A percentile compares a stretch with the other conserved stretches of the same genome.
phyloP scores from a whole-genome alignment of 148 eudicot species.

The Amaranthus palmeri region DNA sequence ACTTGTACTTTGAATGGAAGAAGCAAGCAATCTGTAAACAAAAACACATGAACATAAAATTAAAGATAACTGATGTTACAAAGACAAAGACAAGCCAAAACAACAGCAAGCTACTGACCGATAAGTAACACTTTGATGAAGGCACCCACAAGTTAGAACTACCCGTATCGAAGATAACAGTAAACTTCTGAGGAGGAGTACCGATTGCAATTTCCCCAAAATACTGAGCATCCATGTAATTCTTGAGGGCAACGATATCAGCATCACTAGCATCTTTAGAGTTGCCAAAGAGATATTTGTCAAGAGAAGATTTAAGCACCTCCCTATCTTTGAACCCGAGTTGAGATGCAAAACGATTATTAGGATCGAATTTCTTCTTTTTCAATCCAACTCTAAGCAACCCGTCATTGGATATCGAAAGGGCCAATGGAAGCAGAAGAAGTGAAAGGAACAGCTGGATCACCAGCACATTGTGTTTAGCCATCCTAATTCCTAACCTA shows the following conservation, averaged over 20 bases:
- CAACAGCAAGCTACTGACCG: constrained; percentile 52
- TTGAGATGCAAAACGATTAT: constrained; percentile 42
- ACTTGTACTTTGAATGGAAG: constrained; percentile 68
- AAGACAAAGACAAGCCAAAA: not conserved
- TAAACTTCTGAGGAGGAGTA: constrained; percentile 87
- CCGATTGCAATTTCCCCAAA: constrained; percentile 92
- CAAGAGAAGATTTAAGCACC: constrained; percentile 30
- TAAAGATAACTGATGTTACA: not conserved
- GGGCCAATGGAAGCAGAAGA: constrained; percentile 38
- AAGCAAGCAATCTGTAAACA: constrained; percentile 62
- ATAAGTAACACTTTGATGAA: constrained; percentile 77
- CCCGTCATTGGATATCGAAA: constrained; percentile 51
- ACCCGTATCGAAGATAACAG: constrained; percentile 93
- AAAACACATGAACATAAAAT: constrained; percentile 3
- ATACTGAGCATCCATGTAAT: constrained; percentile 95
- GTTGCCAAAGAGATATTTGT: constrained; percentile 33
- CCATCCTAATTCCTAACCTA: constrained; percentile 53
- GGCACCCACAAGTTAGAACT: constrained; percentile 97
- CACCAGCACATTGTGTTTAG: constrained; percentile 33
- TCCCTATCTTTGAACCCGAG: constrained; percentile 45
- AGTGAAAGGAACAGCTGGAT: constrained; percentile 41
- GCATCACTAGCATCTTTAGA: constrained; percentile 31
- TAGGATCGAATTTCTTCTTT: constrained; percentile 55
- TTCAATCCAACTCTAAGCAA: constrained; percentile 73
- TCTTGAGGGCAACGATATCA: constrained; percentile 67